Evolutionary conservation across 192 early-diverging fungal genomes (phyloP), one percentile per base, ranked within the genome.

Genomic region (Backusella liffmaniae): DNA sequence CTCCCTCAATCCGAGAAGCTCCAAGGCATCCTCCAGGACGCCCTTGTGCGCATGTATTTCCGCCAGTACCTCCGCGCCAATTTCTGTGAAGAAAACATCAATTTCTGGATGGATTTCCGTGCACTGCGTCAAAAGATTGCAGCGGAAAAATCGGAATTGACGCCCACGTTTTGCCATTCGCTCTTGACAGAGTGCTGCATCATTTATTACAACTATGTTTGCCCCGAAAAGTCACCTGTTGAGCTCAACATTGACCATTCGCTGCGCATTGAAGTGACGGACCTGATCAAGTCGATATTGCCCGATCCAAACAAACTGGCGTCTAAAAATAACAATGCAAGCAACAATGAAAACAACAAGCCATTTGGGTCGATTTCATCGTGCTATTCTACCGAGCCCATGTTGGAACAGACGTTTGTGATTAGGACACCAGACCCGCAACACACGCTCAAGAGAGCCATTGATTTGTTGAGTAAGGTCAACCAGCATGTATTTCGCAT

Each of bases 11-110:
- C 83, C 1, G 78, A 83, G 10, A 82, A 87, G 12, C 84, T 94
- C 9, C 83, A 84, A 37, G 77, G 81, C 7, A 92, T 94, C 51
- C 76, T 94, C 2, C 79, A 83, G 16, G 88, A 87, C 68, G 56
- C 81, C 0, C 70, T 77, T 0, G 76, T 92, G 4, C 81, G 88
- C 10, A 78, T 81, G 29, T 72, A 87, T 16, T 92, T 92, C 77
- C 85, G 86, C 46, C 85, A 83, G 29, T 92, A 89, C 71, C 80
- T 90, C 18, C 84, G 86, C 15, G 83, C 86, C 35, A 91, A 90
- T 66, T 88, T 90, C 56, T 92, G 91, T 72, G 88, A 91, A 70
- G 92, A 94, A 56, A 94, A 94, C 68, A 77, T 91, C 26, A 80
- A 86, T 18, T 94, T 94, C 39, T 88, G 86, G 80, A 69, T 87